Base-by-base conservation (phyloP, 139 green algal species). In the Chlamydomonas incerta region DNA sequence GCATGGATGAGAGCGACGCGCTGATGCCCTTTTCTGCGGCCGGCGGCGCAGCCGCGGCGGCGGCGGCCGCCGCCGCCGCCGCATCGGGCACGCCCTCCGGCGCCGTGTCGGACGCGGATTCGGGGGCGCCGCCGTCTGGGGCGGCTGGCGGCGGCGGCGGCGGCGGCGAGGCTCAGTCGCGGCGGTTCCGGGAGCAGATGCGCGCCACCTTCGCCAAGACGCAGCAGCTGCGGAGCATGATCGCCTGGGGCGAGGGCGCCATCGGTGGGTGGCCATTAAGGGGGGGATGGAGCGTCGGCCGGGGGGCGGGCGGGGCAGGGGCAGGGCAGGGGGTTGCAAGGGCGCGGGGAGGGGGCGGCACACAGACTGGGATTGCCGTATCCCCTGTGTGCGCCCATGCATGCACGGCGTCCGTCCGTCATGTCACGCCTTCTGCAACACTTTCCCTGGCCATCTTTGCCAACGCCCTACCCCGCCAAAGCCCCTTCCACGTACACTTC, bases 141-240 rank as follows among this genome's bases (percentile, higher is more conserved):
- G 35, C 13, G 4, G 46, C n/a, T 29, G 41, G 77, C 63, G 72
- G 63, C 55, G 41, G 63, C 62, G 57, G 63, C 65, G n/a, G 62
- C 20, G 58, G 60, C 74, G n/a, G 4, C 20, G 62, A 90, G 81
- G 75, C 77, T 8, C 28, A 29, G 31, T 20, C 37, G 46, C 72
- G 83, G 60, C 74, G 75, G 37, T 68, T 88, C 46, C 80, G 84
- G 72, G 65, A 70, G 34, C 80, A 90, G 74, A 86, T 88, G 84
- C 81, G 88, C 50, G 50, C 88, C 21, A 80, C 84, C 28, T 90
- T 88, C 65, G 74, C 85, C 37, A 79, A 88, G 55, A 88, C 83
- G 52, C 90, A 93, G 85, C 89, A 94, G 88, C 88, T 98, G 81
- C 90, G 95, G 8, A 87, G 82, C 60, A 93, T 96, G 87, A 93